These are phyloP conservation scores for Suillus plorans DNA, from an alignment of 768 basidiomycete genomes.

Conservation along the genomic window DNA sequence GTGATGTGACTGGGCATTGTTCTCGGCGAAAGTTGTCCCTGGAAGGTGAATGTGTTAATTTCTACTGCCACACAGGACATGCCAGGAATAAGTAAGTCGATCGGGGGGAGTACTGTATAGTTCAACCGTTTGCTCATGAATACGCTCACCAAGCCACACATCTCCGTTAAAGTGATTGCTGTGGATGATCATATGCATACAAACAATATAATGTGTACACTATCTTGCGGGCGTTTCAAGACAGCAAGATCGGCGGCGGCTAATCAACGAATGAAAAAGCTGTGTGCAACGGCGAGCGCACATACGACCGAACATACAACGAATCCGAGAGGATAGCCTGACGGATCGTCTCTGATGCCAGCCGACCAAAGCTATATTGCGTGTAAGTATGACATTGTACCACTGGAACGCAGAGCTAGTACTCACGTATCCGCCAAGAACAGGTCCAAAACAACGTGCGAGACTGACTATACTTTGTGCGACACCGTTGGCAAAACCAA, in stretches of 20 bases:
- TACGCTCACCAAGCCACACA: neutral
- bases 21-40: too few species aligned
- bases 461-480: conserved; percentile 95
- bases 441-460: conserved; percentile 86
- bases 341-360: conserved; percentile 65
- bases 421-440: conserved; percentile 76
- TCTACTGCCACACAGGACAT: too few species aligned
- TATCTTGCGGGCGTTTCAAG: neutral
- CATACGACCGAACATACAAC: conserved; percentile 63
- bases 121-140: neutral
- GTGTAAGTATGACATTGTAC: conserved; percentile 9
- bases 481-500: conserved; percentile 92
- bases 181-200: neutral
- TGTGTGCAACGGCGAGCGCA: conserved; percentile 62
- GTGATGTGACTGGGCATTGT: neutral
- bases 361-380: conserved; percentile 64
- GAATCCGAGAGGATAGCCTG: conserved; percentile 77
- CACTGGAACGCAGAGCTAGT: neutral
- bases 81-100: too few species aligned
- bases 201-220: neutral
- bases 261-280: conserved; percentile 66
- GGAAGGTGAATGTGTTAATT: too few species aligned
- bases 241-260: neutral
- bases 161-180: neutral
- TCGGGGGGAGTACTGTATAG: too few species aligned